Percentiles rank a stretch among this genome's conserved stretches.
phyloP scores from a whole-genome alignment of 139 green algal species.

The Medakamo hakoo region DNA sequence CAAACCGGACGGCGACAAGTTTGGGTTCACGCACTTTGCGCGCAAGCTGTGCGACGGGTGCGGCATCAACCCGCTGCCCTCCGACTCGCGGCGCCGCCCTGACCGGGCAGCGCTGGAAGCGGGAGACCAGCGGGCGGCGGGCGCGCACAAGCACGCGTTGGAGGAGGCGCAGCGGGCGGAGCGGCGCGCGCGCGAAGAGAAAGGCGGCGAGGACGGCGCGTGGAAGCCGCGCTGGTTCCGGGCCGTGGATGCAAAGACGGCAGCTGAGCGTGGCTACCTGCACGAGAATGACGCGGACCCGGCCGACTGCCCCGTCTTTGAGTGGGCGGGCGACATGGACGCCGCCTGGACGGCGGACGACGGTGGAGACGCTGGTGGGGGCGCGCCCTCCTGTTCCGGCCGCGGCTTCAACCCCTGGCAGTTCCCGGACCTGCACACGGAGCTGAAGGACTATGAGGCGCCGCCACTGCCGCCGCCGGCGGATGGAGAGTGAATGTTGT shows the following conservation, averaged over 20 bases:
- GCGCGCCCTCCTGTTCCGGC: constrained; percentile 15
- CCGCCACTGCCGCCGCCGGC: neutral
- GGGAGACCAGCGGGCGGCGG: constrained; percentile 20
- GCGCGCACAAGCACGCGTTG: constrained; percentile 49
- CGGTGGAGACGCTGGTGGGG: constrained; percentile 10
- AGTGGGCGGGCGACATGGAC: constrained; percentile 33
- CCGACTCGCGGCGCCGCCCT: constrained; percentile 49
- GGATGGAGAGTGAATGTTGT: neutral
- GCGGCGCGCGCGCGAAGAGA: constrained; percentile 24
- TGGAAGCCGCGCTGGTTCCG: constrained; percentile 68
- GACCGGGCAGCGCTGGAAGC: constrained; percentile 38
- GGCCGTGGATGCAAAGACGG: constrained; percentile 13
- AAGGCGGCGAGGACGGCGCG: constrained; percentile 26
- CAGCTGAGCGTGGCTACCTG: too few species aligned
- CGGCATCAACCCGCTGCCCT: constrained; percentile 44
- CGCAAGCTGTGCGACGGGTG: constrained; percentile 43
- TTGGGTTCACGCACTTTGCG: constrained; percentile 79
- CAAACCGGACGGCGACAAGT: constrained; percentile 70
- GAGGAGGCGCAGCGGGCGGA: constrained; percentile 69
- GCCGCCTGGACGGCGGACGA: neutral
- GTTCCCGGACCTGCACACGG: constrained; percentile 40
- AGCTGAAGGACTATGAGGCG: constrained; percentile 4
- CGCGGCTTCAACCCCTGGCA: constrained; percentile 55
- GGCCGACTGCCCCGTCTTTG: constrained; percentile 44
- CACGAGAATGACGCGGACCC: too few species aligned